These are phyloP conservation scores for Hirsutella minnesotensis DNA, from an alignment of 2,329 filamentous ascomycete species.

Conservation along the genomic window DNA sequence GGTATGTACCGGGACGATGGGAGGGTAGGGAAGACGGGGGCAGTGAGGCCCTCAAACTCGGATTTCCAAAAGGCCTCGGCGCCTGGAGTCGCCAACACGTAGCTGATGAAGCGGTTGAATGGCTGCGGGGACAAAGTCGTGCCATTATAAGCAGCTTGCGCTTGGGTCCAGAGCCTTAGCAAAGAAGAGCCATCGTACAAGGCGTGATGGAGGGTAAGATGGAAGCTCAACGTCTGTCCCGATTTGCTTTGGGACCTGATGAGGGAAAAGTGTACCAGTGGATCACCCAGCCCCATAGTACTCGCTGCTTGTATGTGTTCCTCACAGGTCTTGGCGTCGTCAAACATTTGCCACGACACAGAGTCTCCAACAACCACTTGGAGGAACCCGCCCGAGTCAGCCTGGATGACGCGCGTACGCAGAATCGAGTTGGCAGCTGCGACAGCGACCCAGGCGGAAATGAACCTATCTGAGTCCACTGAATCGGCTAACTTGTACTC, in stretches of 20 bases:
- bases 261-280: conserved; percentile 34
- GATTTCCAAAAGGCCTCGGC: neutral
- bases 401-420: conserved; percentile 36
- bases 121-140: conserved; percentile 21
- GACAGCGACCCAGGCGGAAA: conserved; percentile 29
- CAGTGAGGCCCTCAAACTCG: neutral
- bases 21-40: neutral
- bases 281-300: conserved; percentile 32
- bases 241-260: conserved; percentile 21
- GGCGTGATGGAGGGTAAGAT: conserved; percentile 44
- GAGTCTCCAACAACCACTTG: conserved; percentile 33
- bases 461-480: conserved; percentile 24
- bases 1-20: neutral
- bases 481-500: conserved; percentile 28
- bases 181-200: conserved; percentile 47
- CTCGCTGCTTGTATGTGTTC: conserved; percentile 24
- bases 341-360: conserved; percentile 20
- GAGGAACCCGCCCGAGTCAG: conserved; percentile 28
- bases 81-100: neutral
- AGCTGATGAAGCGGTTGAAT: conserved; percentile 35
- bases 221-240: conserved; percentile 27
- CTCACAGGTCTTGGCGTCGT: no score
- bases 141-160: conserved; percentile 31
- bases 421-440: conserved; percentile 28
- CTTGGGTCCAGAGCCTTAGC: conserved; percentile 34